Conservation (phyloP, 2,329 filamentous ascomycete genomes). For the Neonectria punicea region DNA sequence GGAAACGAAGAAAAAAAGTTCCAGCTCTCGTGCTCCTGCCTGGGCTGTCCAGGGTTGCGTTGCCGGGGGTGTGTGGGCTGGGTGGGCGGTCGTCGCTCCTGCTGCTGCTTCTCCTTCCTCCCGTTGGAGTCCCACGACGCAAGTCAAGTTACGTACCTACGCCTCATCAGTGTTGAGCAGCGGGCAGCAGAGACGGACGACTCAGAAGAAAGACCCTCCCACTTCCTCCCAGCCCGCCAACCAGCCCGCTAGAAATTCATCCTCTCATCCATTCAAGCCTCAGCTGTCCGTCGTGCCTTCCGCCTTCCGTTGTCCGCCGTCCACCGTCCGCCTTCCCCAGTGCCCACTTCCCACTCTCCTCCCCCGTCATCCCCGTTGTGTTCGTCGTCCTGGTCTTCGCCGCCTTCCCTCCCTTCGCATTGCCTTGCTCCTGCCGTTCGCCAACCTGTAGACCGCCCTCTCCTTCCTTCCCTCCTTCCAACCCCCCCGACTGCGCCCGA, state of each 20-base stretch:
- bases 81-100: conserved; percentile 6
- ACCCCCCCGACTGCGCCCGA: conserved; percentile 35
- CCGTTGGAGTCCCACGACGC: too few species aligned
- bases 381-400: conserved; percentile 26
- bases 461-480: conserved; percentile 30
- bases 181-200: conserved; percentile 9
- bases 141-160: neutral
- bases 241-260: conserved; percentile 22
- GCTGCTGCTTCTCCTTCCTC: conserved; percentile 2
- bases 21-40: conserved; percentile 49
- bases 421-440: conserved; percentile 38
- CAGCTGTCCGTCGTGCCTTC: conserved; percentile 34
- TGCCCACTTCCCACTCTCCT: conserved; percentile 37
- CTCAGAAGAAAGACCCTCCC: neutral
- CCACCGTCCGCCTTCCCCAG: conserved; percentile 30
- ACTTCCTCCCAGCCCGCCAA: conserved; percentile 15
- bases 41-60: conserved; percentile 27
- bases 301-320: conserved; percentile 11
- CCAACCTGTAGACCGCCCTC: conserved; percentile 43
- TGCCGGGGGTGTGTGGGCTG: conserved; percentile 2
- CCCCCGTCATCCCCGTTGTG: conserved; percentile 20
- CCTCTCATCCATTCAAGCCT: conserved; percentile 36
- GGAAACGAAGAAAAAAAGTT: conserved; percentile 52
- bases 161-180: neutral
- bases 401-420: conserved; percentile 24